A percentile compares a stretch with the other conserved stretches of the same genome.
Evolutionary conservation across 1,284 basidiomycete species (phyloP).

Genomic region (Cryptococcus maquisensis): DNA sequence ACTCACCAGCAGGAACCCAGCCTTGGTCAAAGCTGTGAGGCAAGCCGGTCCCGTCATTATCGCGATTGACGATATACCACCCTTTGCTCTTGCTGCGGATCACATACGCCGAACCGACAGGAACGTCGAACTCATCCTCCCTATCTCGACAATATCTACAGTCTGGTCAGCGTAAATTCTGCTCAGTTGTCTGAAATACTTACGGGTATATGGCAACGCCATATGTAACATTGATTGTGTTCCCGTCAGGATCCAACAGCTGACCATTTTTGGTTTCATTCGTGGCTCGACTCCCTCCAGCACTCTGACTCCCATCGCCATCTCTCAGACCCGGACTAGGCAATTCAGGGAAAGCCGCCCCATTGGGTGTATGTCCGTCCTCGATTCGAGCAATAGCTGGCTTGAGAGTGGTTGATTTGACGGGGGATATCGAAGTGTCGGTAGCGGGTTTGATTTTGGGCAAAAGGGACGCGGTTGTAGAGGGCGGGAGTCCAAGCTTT

Average conservation of each 20-base stretch:
- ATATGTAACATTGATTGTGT: constrained; percentile 45
- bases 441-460: constrained; percentile 34
- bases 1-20: constrained; percentile 72
- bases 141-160: constrained; percentile 88
- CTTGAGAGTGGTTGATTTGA: constrained; percentile 19
- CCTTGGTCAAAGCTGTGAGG: constrained; percentile 69
- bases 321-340: constrained; percentile 41
- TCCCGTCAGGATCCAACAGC: constrained; percentile 40
- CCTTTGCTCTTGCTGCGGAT: constrained; percentile 90
- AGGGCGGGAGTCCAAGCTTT: constrained; percentile 37
- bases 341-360: constrained; percentile 39
- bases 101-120: constrained; percentile 87
- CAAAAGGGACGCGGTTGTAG: constrained; percentile 24
- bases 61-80: constrained; percentile 98
- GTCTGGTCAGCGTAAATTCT: not conserved
- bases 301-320: constrained; percentile 8
- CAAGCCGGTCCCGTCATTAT: constrained; percentile 75
- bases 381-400: constrained; percentile 14
- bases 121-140: constrained; percentile 96
- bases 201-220: constrained; percentile 53
- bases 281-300: not conserved
- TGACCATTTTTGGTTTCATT: constrained; percentile 10
- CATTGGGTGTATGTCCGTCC: constrained; percentile 24
- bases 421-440: constrained; percentile 31
- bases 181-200: constrained; percentile 5